phyloP scores from a whole-genome alignment of 1,284 basidiomycete species.

The Rugosomyces carneus region DNA sequence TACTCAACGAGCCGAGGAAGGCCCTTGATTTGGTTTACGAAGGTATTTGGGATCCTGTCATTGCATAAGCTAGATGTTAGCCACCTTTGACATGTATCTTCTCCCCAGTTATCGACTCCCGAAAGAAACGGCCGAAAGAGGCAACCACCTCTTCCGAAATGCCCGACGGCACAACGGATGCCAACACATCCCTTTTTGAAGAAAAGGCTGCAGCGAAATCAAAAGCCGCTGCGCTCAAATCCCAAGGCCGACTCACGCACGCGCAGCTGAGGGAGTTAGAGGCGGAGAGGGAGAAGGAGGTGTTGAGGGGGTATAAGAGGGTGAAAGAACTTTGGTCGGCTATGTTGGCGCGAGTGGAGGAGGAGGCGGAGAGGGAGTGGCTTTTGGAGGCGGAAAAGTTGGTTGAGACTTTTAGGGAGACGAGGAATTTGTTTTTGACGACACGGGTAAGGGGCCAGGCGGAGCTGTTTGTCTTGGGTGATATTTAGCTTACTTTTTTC shows the following conservation, averaged over 20 bases:
- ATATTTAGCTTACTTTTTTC: background rate
- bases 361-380: slow-evolving; percentile 60
- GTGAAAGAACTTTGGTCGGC: slow-evolving; percentile 34
- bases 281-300: slow-evolving; percentile 56
- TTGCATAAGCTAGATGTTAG: no score
- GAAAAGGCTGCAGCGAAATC: slow-evolving; percentile 45
- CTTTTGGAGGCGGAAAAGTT: slow-evolving; percentile 80
- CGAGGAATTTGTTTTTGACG: slow-evolving; percentile 75
- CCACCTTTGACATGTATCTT: no score
- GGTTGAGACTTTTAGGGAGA: slow-evolving; percentile 85
- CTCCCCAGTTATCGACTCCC: slow-evolving; percentile 56
- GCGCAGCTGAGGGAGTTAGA: slow-evolving; percentile 57
- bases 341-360: slow-evolving; percentile 25
- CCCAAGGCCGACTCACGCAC: slow-evolving; percentile 41
- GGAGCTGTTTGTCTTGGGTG: slow-evolving; percentile 1
- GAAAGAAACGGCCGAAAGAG: slow-evolving; percentile 42
- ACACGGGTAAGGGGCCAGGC: slow-evolving; percentile 60
- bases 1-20: slow-evolving; percentile 70
- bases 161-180: slow-evolving; percentile 14
- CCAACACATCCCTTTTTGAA: slow-evolving; percentile 44
- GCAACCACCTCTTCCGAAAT: slow-evolving; percentile 10
- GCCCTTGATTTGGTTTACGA: slow-evolving; percentile 85
- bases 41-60: no score
- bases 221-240: slow-evolving; percentile 26
- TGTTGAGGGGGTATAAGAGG: slow-evolving; percentile 41